A percentile compares a stretch with the other conserved stretches of the same genome.
Conservation (phyloP, 257 asterid species). For the Ajuga chamaepitys region DNA sequence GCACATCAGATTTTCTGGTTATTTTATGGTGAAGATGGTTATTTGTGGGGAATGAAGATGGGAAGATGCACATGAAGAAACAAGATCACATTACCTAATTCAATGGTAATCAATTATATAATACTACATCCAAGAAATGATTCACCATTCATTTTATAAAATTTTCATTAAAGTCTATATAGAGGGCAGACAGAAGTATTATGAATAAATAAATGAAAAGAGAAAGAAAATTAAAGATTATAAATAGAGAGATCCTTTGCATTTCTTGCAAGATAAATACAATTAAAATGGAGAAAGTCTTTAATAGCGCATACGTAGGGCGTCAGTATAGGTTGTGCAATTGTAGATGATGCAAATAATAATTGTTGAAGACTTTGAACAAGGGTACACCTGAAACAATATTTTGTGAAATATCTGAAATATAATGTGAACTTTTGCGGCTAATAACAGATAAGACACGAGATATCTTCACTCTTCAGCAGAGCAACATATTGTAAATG, state of each 20-base stretch:
- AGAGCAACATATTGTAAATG: neutral
- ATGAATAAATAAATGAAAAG: too few relatives aligned
- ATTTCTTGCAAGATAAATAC: neutral
- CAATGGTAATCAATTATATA: too few relatives aligned
- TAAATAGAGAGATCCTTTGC: neutral
- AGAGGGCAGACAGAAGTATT: neutral
- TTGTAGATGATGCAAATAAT: slow-evolving; percentile 92
- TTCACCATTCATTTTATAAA: too few relatives aligned
- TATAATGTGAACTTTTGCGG: neutral
- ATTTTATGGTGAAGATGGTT: too few relatives aligned
- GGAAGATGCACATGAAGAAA: too few relatives aligned
- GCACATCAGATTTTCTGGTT: too few relatives aligned
- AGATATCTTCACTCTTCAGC: neutral
- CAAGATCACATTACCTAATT: too few relatives aligned
- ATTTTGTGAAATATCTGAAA: slow-evolving; percentile 4
- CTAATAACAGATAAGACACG: neutral
- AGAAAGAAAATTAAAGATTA: neutral
- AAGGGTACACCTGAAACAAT: slow-evolving; percentile 69
- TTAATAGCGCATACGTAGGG: slow-evolving; percentile 65
- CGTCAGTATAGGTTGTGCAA: slow-evolving; percentile 90
- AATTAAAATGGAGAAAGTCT: neutral
- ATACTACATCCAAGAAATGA: too few relatives aligned
- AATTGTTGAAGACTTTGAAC: slow-evolving; percentile 94
- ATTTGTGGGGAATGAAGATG: too few relatives aligned
- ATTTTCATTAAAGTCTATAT: slow-evolving; percentile 75